These are phyloP conservation scores for Theileria annulata DNA, from an alignment of 169 alveolate species.

Conservation along the genomic window DNA sequence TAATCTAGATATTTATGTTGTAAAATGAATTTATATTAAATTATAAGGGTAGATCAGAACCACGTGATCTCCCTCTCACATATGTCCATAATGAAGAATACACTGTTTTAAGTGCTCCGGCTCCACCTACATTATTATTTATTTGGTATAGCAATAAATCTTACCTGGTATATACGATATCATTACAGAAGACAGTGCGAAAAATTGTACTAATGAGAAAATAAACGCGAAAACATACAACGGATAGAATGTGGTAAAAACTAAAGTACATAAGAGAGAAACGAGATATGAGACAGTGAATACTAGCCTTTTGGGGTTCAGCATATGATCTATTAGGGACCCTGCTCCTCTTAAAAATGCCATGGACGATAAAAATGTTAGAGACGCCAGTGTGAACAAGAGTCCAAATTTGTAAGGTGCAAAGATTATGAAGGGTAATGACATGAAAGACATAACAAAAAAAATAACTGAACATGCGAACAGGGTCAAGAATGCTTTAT, in stretches of 20 bases:
- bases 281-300: constrained; percentile 40
- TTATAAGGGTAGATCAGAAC: constrained; percentile 39
- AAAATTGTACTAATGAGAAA: constrained; percentile 45
- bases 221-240: constrained; percentile 53
- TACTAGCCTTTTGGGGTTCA: constrained; percentile 45
- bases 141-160: background rate
- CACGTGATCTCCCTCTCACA: constrained; percentile 39
- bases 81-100: constrained; percentile 61
- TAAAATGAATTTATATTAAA: background rate
- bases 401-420: constrained; percentile 69
- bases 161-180: constrained; percentile 65
- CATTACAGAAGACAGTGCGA: constrained; percentile 50
- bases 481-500: constrained; percentile 34
- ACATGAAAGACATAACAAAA: constrained; percentile 59
- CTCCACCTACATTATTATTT: constrained; percentile 52
- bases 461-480: constrained; percentile 36
- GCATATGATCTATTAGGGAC: constrained; percentile 58
- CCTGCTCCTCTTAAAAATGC: constrained; percentile 48
- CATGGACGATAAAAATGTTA: constrained; percentile 38
- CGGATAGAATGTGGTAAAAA: constrained; percentile 60
- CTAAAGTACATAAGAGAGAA: constrained; percentile 41
- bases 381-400: constrained; percentile 60
- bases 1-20: background rate
- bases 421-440: constrained; percentile 61
- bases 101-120: constrained; percentile 64